Percentiles rank a stretch among this genome's conserved stretches.
These are phyloP conservation scores for Cutaneotrichosporon sp. DNA, from an alignment of 1,284 basidiomycete genomes.

Conservation along the genomic window DNA sequence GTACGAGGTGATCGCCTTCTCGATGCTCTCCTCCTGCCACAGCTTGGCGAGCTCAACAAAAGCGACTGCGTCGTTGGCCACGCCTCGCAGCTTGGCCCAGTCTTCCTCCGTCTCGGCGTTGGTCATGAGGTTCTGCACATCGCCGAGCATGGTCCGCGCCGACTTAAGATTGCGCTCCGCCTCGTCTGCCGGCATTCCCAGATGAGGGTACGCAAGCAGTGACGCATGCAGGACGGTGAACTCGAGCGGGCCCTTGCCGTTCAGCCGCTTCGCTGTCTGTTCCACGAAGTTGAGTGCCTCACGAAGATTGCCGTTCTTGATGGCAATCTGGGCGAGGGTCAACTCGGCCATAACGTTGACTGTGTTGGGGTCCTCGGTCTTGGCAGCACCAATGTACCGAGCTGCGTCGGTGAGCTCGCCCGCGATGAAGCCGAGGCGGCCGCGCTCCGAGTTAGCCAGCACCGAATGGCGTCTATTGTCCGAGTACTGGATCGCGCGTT, in stretches of 20 bases:
- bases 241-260: conserved; percentile 60
- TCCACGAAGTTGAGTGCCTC: conserved; percentile 71
- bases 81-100: conserved; percentile 57
- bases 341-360: conserved; percentile 71
- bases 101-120: conserved; percentile 46
- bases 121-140: conserved; percentile 66
- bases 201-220: conserved; percentile 72
- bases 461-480: conserved; percentile 80
- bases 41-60: conserved; percentile 80
- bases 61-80: conserved; percentile 75
- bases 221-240: conserved; percentile 86
- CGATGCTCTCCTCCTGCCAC: conserved; percentile 77
- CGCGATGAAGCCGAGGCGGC: conserved; percentile 71
- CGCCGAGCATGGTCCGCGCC: conserved; percentile 78
- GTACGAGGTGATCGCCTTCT: conserved; percentile 69
- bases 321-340: conserved; percentile 80
- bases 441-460: conserved; percentile 72
- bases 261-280: conserved; percentile 58
- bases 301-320: conserved; percentile 70
- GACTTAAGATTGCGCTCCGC: conserved; percentile 66
- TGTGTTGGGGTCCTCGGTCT: conserved; percentile 63
- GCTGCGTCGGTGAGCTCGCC: conserved; percentile 64
- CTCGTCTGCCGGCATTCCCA: conserved; percentile 72
- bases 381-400: conserved; percentile 71
- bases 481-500: conserved; percentile 86